A percentile compares a stretch with the other conserved stretches of the same genome.
Conservation (phyloP, 257 asterid genomes). For the Gynochthodes officinalis region DNA sequence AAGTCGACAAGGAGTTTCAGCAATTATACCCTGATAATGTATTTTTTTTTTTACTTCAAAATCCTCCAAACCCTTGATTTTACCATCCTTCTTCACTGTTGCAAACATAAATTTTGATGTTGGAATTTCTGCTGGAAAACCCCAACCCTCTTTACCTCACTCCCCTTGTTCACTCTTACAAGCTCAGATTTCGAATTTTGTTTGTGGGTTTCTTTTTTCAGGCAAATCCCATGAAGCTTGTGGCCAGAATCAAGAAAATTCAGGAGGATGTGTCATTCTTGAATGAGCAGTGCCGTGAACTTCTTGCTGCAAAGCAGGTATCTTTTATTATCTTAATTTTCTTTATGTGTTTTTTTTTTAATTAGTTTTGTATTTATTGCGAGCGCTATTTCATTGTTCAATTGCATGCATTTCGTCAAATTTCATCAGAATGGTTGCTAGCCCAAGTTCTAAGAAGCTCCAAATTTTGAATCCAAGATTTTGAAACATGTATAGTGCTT, state of each 20-base stretch:
- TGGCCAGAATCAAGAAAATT: constrained; percentile 73
- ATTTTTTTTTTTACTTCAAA: constrained; percentile 8
- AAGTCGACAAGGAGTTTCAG: constrained; percentile 70
- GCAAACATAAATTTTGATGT: background rate
- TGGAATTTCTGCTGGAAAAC: background rate
- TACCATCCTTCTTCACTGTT: background rate
- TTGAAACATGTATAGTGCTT: too few relatives aligned
- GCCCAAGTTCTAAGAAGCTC: too few relatives aligned
- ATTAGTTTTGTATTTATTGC: too few relatives aligned
- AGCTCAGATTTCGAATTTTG: background rate
- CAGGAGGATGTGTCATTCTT: constrained; percentile 72
- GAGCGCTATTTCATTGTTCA: background rate
- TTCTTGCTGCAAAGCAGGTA: constrained; percentile 95
- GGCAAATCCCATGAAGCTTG: constrained; percentile 93
- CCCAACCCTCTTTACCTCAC: background rate
- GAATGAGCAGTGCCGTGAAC: constrained; percentile 86
- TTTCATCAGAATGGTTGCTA: too few relatives aligned
- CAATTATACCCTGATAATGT: constrained; percentile 74
- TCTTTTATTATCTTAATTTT: background rate
- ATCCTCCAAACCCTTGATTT: background rate
- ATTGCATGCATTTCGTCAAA: background rate
- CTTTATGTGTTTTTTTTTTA: background rate
- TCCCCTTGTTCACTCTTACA: background rate
- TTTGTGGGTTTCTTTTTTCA: constrained; percentile 21
- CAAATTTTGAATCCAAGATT: too few relatives aligned